Conservation (phyloP, 306 rosid genomes). For the Arachis stenosperma region DNA sequence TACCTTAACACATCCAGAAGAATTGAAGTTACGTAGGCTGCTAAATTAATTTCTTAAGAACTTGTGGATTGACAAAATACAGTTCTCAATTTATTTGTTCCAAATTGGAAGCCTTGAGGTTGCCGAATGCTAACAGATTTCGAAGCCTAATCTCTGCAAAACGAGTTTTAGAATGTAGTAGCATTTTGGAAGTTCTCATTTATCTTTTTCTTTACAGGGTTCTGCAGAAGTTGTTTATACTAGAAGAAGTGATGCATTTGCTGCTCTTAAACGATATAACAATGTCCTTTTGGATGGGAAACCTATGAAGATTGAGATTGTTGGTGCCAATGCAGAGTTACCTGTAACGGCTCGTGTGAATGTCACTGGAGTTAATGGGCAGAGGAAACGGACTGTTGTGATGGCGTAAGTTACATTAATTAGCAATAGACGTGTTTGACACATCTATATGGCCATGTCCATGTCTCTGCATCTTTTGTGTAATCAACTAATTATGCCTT, state of each 20-base stretch:
- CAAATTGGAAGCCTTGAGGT: not conserved
- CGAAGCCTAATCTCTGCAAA: not conserved
- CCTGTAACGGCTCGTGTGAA: constrained; percentile 86
- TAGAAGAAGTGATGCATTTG: constrained; percentile 95
- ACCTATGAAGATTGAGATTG: constrained; percentile 94
- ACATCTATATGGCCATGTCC: not conserved
- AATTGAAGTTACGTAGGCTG: not conserved
- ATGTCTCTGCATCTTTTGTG: constrained; percentile 4
- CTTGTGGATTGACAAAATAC: not conserved
- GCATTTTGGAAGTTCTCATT: not conserved
- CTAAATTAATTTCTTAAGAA: not conserved
- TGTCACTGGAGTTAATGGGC: constrained; percentile 81
- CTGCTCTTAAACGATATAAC: constrained; percentile 86
- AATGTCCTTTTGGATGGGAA: constrained; percentile 89
- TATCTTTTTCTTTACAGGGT: constrained; percentile 57
- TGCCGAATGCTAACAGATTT: not conserved
- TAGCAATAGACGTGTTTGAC: constrained; percentile 12
- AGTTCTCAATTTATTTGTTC: not conserved
- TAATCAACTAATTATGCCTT: not conserved
- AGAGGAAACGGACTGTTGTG: constrained; percentile 77
- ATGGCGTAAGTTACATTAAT: constrained; percentile 64
- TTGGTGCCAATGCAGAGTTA: constrained; percentile 67
- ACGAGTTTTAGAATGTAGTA: not conserved
- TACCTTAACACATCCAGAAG: not conserved
- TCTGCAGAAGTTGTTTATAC: constrained; percentile 94